These are phyloP conservation scores for Phytopythium vexans DNA, from an alignment of 352 stramenopile species.

Conservation along the genomic window DNA sequence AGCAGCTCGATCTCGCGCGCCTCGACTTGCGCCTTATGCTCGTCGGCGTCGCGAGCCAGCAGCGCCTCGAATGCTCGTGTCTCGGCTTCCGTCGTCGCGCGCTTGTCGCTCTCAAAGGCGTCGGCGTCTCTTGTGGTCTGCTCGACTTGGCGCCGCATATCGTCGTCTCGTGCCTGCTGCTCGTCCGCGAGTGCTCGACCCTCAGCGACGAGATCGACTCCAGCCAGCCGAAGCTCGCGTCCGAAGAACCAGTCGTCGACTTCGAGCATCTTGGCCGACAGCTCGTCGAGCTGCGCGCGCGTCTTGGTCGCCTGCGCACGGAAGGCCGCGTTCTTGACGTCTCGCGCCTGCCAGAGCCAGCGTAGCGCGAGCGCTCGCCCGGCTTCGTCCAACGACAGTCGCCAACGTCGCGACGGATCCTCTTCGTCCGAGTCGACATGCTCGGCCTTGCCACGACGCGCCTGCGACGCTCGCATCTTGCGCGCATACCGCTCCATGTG, in stretches of 20 bases:
- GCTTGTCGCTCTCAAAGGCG: constrained; percentile 68
- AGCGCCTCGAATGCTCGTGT: constrained; percentile 61
- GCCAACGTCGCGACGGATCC: constrained; percentile 53
- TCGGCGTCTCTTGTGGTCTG: constrained; percentile 85
- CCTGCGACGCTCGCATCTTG: constrained; percentile 77
- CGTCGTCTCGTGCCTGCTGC: constrained; percentile 68
- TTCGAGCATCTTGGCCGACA: constrained; percentile 83
- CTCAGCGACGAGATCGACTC: constrained; percentile 54
- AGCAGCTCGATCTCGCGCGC: constrained; percentile 78
- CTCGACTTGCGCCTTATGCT: constrained; percentile 44
- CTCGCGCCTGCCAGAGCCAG: constrained; percentile 82
- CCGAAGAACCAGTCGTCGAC: constrained; percentile 94
- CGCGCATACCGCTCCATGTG: constrained; percentile 94
- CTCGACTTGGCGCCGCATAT: constrained; percentile 69
- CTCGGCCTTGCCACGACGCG: constrained; percentile 51
- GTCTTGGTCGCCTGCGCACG: constrained; percentile 49
- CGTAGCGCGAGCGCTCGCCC: constrained; percentile 64
- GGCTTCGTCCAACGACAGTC: constrained; percentile 81
- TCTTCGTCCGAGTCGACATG: constrained; percentile 77
- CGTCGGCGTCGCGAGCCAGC: constrained; percentile 48
- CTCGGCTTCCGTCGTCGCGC: constrained; percentile 52
- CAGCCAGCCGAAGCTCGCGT: constrained; percentile 83
- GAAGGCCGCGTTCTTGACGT: constrained; percentile 46
- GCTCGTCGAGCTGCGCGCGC: constrained; percentile 39
- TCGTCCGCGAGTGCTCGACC: constrained; percentile 51